Base-by-base conservation (phyloP, 257 asterid species). In the Nicotiana sylvestris region DNA sequence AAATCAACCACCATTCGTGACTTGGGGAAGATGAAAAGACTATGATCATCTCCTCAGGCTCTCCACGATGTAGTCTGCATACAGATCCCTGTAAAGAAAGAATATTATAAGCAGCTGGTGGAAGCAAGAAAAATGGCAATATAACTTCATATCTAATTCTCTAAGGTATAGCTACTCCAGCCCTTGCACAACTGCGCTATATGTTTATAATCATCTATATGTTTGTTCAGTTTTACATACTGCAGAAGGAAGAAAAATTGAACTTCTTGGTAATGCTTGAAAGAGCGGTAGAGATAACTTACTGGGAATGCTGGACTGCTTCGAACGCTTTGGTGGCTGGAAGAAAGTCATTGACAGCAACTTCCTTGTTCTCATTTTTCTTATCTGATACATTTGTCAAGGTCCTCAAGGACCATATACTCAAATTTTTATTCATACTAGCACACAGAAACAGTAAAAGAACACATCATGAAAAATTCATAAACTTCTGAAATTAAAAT, bases 291-390 rank as follows among this genome's bases (percentile, higher is more conserved):
- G 35, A 77, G 72, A 6, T 4, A 18, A 77, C 98, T 92, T 86
- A 94, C 98, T 94, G 91, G 84, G 99, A 96, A 81, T 86, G 85
- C 90, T 92, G 92, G 83, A 92, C 88, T 65, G 98, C 99, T 56
- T 94, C 95, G 56, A 88, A 88, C 9, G 98, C 99, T 25, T 84
- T 80, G 5, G 88, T 76, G 74, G 98, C 94, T 0, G 97, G 97
- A 76, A 91, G 97, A 84, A 94, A 95, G 30, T 94, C 91, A 64
- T 89, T 88, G 15, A 96, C 98, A 9, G 93, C 98, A 67, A 94
- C 98, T 33, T 92, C 98, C 88, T 96, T 94, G 91, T 94, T 94
- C 95, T 96, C 98, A 74, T 96, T 93, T 87, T 94, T 96, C 91
- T 96, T 94, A 83, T 96, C 98, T 92, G 84, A 74, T 81, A 64